A percentile compares a stretch with the other conserved stretches of the same genome.
These are phyloP conservation scores for Ceratobasidium sp. DNA, from an alignment of 1,284 basidiomycete genomes.

Conservation along the genomic window DNA sequence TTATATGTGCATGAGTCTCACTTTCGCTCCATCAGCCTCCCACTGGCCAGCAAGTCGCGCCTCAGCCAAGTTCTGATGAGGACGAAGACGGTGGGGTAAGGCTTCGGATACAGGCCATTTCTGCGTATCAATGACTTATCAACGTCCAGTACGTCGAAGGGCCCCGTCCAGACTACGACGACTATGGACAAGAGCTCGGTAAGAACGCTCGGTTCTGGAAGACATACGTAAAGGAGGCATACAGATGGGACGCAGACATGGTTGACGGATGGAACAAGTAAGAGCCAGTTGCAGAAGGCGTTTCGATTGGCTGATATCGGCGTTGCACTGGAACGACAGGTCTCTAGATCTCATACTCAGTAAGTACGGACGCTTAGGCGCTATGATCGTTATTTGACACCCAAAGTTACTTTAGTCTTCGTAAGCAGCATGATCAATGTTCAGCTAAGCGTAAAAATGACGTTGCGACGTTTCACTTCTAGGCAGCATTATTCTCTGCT, in stretches of 20 bases:
- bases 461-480: background rate
- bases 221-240: conserved; percentile 3
- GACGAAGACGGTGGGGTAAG: too few species aligned
- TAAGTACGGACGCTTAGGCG: too few species aligned
- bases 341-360: background rate
- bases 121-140: too few species aligned
- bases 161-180: background rate
- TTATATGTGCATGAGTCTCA: too few species aligned
- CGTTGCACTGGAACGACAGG: background rate
- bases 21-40: too few species aligned
- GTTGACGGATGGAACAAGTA: conserved; percentile 20
- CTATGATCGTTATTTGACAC: too few species aligned
- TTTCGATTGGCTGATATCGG: background rate
- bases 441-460: background rate
- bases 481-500: conserved; percentile 11
- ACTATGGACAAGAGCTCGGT: conserved; percentile 4
- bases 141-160: background rate
- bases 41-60: too few species aligned
- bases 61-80: too few species aligned
- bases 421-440: too few species aligned
- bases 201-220: conserved; percentile 19
- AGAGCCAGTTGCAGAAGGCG: too few species aligned
- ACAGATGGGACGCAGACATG: background rate
- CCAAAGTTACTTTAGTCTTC: too few species aligned
- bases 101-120: too few species aligned